Evolutionary conservation across 331 rosid genomes (phyloP), one percentile per base, ranked within the genome.

Genomic region (Pyrus hybrid): DNA sequence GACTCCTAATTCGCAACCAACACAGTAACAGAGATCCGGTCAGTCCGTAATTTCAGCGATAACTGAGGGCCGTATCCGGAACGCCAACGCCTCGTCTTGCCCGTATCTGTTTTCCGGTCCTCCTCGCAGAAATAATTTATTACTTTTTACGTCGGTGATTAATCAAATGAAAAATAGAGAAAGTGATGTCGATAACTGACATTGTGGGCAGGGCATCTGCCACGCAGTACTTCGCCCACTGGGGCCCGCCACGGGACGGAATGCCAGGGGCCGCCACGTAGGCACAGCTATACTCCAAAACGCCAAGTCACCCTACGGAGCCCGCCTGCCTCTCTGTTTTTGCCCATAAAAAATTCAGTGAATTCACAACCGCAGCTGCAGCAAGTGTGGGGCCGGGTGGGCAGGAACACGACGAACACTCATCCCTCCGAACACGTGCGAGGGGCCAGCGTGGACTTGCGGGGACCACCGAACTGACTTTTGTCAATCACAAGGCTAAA

Each of bases 321-420:
- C n/a, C 35, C 6, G 56, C 1, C 13, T 3, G 45, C 45, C 45
- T 9, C 13, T 17, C n/a, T 49, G 4, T 17, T 25, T 56, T 32
- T 58, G 3, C 20, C 6, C 6, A 12, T 56, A 12, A 26, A 62
- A 26, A 9, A 9, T 64, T 64, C 47, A 64, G 69, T 20, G 45
- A 29, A 64, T 64, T 64, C 4, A 63, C 47, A 69, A 82, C 53
- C 22, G 3, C 11, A 17, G 8, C 67, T 63, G 21, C 67, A 4
- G 33, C 45, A 85, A 86, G 79, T 86, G 89, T 83, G 85, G 82
- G 92, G 77, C 81, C 67, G 81, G 87, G 82, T 43, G 26, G 70
- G 67, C 54, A 47, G 88, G 73, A 69, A 64, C 78, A 79, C 78
- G 79, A 37, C 75, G 67, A 72, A 33, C 13, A 14, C 30, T 18